Conservation (phyloP, 2,329 filamentous ascomycete genomes). For the Cryphonectria japonica region DNA sequence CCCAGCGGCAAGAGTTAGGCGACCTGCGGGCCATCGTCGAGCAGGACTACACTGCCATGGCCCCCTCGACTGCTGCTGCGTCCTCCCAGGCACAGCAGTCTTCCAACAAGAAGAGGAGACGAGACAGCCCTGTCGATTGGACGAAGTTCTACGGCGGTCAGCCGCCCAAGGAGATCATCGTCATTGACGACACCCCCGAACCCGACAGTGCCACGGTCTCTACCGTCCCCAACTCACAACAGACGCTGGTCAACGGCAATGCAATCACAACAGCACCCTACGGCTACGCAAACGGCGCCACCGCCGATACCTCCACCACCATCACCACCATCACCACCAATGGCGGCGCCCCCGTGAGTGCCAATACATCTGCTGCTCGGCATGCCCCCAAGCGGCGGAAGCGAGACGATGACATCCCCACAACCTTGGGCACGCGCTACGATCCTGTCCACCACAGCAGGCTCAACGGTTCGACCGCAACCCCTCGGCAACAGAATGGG, state of each 20-base stretch:
- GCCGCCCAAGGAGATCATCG: constrained; percentile 81
- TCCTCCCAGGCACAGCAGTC: constrained; percentile 36
- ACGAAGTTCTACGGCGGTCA: constrained; percentile 81
- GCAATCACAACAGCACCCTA: constrained; percentile 30
- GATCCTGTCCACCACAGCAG: constrained; percentile 73
- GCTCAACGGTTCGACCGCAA: constrained; percentile 71
- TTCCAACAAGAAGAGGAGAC: constrained; percentile 53
- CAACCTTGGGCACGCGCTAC: constrained; percentile 48
- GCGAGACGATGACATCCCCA: constrained; percentile 58
- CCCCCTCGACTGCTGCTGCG: constrained; percentile 37
- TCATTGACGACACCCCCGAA: constrained; percentile 76
- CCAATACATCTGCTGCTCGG: constrained; percentile 37
- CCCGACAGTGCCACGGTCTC: constrained; percentile 48
- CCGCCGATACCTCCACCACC: not conserved
- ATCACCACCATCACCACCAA: not conserved
- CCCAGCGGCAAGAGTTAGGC: constrained; percentile 31
- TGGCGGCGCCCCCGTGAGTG: constrained; percentile 29
- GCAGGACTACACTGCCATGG: constrained; percentile 44
- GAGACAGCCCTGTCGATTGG: constrained; percentile 71
- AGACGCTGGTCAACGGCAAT: constrained; percentile 43
- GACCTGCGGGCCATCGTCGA: constrained; percentile 28
- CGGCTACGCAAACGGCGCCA: constrained; percentile 36
- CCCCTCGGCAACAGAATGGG: constrained; percentile 66
- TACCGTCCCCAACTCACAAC: constrained; percentile 42
- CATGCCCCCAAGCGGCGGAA: constrained; percentile 76